Evolutionary conservation across 129 eudicot species (phyloP), one percentile per base, ranked within the genome.

Genomic region (Cynara cardunculus): DNA sequence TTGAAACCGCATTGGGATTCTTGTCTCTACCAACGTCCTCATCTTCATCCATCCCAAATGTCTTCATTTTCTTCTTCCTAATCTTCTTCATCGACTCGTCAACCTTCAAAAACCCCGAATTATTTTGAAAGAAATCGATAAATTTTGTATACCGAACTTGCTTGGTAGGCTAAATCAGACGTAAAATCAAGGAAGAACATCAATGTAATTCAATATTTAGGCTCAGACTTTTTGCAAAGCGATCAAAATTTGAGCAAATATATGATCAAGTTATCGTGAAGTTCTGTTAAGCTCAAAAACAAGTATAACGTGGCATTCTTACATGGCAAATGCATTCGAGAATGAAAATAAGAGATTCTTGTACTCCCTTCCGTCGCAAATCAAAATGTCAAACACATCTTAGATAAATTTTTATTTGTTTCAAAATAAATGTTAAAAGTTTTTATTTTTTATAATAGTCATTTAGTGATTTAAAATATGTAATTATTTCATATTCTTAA

Each of bases 1-100:
- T 88, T 18, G 85, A 74, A 30, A 94, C 78, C 13, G 89, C 77
- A 72, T 93, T 91, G 1, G 91, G 91, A 65, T 90, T 41, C 71
- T 87, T 89, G 21, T 80, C 97, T 68, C 69, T 73, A 37, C 75
- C 86, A 10, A 14, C 84, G 12, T 32, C 69, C 25, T 73, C 88
- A 27, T 70, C 86, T 59, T 77, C 88, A 24, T 81, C 81, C 12
- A 72, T 66, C 77, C 88, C 86, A 12, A 80, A 75, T 86, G 85
- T 86, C 84, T 83, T 90, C 76, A 81, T 79, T 70, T 69, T 84
- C 75, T 74, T 84, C 78, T 84, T 80, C 59, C 53, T 81, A 21
- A 72, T 74, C 34, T 74, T 69, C 31, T 75, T 81, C 81, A 69
- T 75, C 25, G 25, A 69, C 73, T 76, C 49, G 2, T 74, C 62